Evolutionary conservation across 2,329 filamentous ascomycete species (phyloP).

Genomic region (Macrophomina phaseolina): DNA sequence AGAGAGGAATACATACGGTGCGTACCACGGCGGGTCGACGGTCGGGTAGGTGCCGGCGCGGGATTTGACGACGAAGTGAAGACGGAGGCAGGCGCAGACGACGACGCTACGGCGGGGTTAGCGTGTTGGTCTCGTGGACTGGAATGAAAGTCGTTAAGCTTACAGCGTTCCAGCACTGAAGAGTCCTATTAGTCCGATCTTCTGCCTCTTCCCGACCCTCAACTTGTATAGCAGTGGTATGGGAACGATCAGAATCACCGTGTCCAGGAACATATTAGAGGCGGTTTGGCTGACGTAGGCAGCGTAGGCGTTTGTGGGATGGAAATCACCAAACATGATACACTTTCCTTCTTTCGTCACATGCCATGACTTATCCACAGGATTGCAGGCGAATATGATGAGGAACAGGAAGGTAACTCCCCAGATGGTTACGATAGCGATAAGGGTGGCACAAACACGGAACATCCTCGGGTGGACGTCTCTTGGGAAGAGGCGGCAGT

Average conservation of each 20-base stretch:
- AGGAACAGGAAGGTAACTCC: slow-evolving; percentile 40
- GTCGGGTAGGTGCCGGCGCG: slow-evolving; percentile 22
- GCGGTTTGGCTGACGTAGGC: slow-evolving; percentile 40
- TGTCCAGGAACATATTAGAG: slow-evolving; percentile 43
- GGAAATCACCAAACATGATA: slow-evolving; percentile 44
- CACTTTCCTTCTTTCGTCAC: slow-evolving; percentile 35
- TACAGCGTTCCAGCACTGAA: slow-evolving; percentile 23
- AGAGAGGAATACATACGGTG: not conserved
- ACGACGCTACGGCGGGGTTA: slow-evolving; percentile 5
- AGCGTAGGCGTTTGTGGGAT: slow-evolving; percentile 36
- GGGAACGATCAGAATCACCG: slow-evolving; percentile 39
- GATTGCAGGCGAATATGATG: slow-evolving; percentile 40
- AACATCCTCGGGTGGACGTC: slow-evolving; percentile 32
- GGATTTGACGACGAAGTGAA: slow-evolving; percentile 24
- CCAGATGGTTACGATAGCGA: slow-evolving; percentile 37
- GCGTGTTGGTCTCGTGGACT: not conserved
- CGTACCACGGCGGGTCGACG: slow-evolving; percentile 26
- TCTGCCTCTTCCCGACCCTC: slow-evolving; percentile 38
- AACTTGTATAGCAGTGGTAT: slow-evolving; percentile 41
- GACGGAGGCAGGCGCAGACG: slow-evolving; percentile 21
- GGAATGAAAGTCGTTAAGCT: not conserved
- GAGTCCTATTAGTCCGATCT: slow-evolving; percentile 37
- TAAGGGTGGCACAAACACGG: slow-evolving; percentile 32
- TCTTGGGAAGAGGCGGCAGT: slow-evolving; percentile 40
- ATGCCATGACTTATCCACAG: slow-evolving; percentile 42